A percentile compares a stretch with the other conserved stretches of the same genome.
phyloP scores from a whole-genome alignment of 2,329 filamentous ascomycete genomes.

The Verticillium klebahnii region DNA sequence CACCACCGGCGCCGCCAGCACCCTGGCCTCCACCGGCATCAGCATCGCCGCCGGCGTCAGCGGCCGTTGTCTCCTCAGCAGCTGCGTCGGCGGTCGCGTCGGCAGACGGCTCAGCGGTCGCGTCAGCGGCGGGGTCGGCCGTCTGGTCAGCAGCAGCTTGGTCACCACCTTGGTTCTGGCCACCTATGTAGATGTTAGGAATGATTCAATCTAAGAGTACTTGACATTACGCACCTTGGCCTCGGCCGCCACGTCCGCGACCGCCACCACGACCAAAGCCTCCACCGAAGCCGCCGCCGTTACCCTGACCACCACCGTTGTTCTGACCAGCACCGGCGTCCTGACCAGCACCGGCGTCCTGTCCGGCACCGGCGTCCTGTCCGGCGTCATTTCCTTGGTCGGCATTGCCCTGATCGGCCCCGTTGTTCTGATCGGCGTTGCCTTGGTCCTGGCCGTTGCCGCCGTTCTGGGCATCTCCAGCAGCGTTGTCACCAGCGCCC shows the following conservation, averaged over 20 bases:
- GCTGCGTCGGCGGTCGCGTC: constrained; percentile 5
- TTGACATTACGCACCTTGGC: neutral
- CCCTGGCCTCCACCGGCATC: constrained; percentile 2
- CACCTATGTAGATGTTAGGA: neutral
- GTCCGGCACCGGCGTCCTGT: neutral
- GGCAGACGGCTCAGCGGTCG: neutral
- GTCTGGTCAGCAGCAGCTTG: neutral
- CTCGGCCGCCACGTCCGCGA: neutral
- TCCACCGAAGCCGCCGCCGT: constrained; percentile 4
- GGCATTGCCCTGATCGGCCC: neutral
- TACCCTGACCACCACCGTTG: constrained; percentile 2
- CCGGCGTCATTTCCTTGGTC: neutral
- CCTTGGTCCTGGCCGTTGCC: neutral
- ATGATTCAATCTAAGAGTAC: neutral
- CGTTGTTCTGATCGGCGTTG: constrained; percentile 1
- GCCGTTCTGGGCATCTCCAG: neutral
- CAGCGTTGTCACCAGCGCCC: too few species aligned
- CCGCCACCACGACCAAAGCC: constrained; percentile 5
- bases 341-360: neutral
- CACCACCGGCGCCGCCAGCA: constrained; percentile 20
- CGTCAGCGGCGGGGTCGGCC: neutral
- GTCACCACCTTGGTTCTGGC: neutral
- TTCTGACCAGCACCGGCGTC: neutral
- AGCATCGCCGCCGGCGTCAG: constrained; percentile 7
- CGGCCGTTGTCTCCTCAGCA: constrained; percentile 3